Evolutionary conservation across 257 asterid genomes (phyloP).

Genomic region (Solanum commersonii): DNA sequence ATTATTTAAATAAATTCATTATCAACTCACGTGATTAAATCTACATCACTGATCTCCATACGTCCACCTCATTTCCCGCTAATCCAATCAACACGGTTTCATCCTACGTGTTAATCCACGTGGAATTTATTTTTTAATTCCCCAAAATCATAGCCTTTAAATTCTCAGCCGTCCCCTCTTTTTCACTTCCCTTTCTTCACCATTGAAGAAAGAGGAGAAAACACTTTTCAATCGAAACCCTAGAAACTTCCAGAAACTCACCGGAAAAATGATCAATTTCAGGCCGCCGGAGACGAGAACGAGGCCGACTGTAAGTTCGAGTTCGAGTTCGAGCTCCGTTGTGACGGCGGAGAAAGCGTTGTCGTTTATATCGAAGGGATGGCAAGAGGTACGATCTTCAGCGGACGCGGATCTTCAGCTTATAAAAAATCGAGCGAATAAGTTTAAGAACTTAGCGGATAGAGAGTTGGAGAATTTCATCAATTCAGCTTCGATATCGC

Average conservation of each 20-base stretch:
- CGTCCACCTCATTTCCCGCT: constrained; percentile 2
- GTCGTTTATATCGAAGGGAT: constrained; percentile 89
- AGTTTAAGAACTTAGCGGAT: constrained; percentile 71
- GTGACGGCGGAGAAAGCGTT: constrained; percentile 89
- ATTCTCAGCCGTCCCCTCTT: not conserved
- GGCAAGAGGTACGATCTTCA: constrained; percentile 95
- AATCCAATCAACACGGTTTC: constrained; percentile 11
- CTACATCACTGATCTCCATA: constrained; percentile 14
- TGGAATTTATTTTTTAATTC: not conserved
- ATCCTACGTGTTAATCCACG: constrained; percentile 27
- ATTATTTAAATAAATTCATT: not conserved
- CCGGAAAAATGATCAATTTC: constrained; percentile 24
- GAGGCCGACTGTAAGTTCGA: constrained; percentile 22
- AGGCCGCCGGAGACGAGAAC: constrained; percentile 61
- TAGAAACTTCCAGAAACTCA: not conserved
- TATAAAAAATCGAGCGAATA: constrained; percentile 73
- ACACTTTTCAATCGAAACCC: not conserved
- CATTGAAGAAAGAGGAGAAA: not conserved
- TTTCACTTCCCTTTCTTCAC: not conserved
- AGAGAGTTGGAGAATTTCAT: constrained; percentile 79
- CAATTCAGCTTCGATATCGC: constrained; percentile 73
- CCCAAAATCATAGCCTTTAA: constrained; percentile 6
- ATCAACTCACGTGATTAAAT: constrained; percentile 13
- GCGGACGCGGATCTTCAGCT: constrained; percentile 92
- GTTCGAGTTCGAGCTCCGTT: constrained; percentile 23